phyloP scores from a whole-genome alignment of 2,329 filamentous ascomycete genomes.

The Cladophialophora exuberans region DNA sequence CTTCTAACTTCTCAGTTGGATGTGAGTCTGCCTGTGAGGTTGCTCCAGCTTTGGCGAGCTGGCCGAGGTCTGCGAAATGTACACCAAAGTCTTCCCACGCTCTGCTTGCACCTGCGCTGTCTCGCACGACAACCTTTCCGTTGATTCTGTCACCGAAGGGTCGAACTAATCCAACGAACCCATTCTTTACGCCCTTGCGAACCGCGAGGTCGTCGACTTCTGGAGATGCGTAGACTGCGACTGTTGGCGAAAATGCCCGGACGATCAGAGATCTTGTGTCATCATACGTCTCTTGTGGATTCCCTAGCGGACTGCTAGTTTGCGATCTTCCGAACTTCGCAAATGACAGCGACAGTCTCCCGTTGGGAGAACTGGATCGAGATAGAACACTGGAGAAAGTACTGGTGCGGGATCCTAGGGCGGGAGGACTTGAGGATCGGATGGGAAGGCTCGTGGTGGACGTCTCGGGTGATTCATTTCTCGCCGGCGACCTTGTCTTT shows the following conservation, averaged over 20 bases:
- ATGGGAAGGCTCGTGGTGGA: slow-evolving; percentile 60
- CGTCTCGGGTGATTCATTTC: slow-evolving; percentile 55
- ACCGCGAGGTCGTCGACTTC: slow-evolving; percentile 80
- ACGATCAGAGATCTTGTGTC: slow-evolving; percentile 70
- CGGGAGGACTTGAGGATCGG: slow-evolving; percentile 64
- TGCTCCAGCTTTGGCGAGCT: slow-evolving; percentile 20
- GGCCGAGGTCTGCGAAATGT: slow-evolving; percentile 75
- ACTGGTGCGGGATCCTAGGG: slow-evolving; percentile 58
- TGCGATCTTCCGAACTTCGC: slow-evolving; percentile 52
- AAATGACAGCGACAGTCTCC: slow-evolving; percentile 61
- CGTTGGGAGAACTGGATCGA: slow-evolving; percentile 68
- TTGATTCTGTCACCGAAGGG: slow-evolving; percentile 88
- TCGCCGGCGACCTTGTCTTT: slow-evolving; percentile 59
- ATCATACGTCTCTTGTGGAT: slow-evolving; percentile 56
- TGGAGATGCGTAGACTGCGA: slow-evolving; percentile 82
- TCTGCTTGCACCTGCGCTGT: slow-evolving; percentile 82
- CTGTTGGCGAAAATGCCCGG: slow-evolving; percentile 83
- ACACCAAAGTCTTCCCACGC: slow-evolving; percentile 89
- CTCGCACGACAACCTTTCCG: slow-evolving; percentile 86
- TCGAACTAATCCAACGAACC: slow-evolving; percentile 81
- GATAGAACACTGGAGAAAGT: slow-evolving; percentile 70
- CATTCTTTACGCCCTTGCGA: slow-evolving; percentile 81
- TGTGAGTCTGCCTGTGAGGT: slow-evolving; percentile 10
- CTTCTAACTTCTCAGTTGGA: slow-evolving; percentile 31
- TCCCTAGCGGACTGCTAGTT: slow-evolving; percentile 53